Conservation (phyloP, 345 rosid species). For the Schrenkiella parvula region DNA sequence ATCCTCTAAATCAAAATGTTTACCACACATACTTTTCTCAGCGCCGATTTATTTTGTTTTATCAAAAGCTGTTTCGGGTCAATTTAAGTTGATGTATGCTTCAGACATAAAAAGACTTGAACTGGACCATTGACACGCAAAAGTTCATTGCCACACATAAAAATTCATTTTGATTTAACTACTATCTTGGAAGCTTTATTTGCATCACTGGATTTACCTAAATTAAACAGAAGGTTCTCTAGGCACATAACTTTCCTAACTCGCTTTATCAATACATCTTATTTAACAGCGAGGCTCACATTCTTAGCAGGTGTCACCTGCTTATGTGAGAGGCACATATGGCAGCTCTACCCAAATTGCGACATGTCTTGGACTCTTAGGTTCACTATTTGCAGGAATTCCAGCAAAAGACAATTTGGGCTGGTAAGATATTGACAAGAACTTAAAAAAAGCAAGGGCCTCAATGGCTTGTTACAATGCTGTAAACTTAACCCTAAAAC, state of each 20-base stretch:
- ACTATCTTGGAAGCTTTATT: conserved; percentile 9
- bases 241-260: background rate
- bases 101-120: background rate
- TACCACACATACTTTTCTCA: background rate
- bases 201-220: background rate
- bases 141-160: background rate
- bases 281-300: background rate
- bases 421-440: conserved; percentile 53
- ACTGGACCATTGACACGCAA: background rate
- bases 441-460: background rate
- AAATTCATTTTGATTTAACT: background rate
- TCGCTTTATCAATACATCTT: background rate
- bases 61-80: background rate
- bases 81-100: background rate
- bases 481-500: background rate
- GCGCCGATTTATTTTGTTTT: background rate
- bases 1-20: background rate
- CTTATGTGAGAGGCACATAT: conserved; percentile 84
- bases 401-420: conserved; percentile 66
- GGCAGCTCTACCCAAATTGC: conserved; percentile 90
- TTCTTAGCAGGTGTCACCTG: conserved; percentile 71
- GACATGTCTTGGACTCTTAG: conserved; percentile 78
- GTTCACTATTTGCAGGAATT: conserved; percentile 61
- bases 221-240: conserved; percentile 4
- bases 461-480: conserved; percentile 10